These are phyloP conservation scores for Trichoderma asperellum DNA, from an alignment of 2,329 filamentous ascomycete genomes.

Conservation along the genomic window DNA sequence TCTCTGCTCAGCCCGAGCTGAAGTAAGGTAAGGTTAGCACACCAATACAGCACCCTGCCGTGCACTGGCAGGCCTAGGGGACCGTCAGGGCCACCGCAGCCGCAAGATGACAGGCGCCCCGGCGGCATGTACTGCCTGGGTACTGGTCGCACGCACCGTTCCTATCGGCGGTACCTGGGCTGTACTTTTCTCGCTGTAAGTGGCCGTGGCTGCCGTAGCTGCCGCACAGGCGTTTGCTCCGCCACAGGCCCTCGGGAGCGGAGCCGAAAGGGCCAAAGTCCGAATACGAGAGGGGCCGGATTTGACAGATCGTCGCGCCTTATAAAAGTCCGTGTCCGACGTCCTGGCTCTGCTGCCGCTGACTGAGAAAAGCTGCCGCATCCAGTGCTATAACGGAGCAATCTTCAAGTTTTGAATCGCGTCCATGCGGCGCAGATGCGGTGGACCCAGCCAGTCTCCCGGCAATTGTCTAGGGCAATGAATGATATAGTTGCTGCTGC, in stretches of 20 bases:
- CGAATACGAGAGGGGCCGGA: constrained; percentile 22
- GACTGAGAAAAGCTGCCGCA: neutral
- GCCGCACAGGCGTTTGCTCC: constrained; percentile 25
- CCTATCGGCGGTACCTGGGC: neutral
- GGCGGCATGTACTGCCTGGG: neutral
- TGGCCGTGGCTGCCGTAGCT: constrained; percentile 25
- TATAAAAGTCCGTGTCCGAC: neutral
- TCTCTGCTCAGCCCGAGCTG: constrained; percentile 18
- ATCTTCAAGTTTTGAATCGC: neutral
- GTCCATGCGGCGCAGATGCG: neutral
- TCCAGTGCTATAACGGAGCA: neutral
- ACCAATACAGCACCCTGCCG: neutral
- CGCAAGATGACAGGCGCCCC: constrained; percentile 9
- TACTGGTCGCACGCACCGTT: neutral
- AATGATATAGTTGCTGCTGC: neutral
- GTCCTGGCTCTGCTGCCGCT: neutral
- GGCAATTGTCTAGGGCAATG: neutral
- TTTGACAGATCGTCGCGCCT: neutral
- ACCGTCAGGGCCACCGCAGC: neutral
- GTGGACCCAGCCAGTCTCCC: neutral
- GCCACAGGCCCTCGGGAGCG: constrained; percentile 22
- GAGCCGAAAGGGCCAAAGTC: constrained; percentile 23
- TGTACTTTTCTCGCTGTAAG: constrained; percentile 10
- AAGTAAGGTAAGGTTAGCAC: neutral
- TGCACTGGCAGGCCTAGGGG: neutral